Evolutionary conservation across 2,329 filamentous ascomycete genomes (phyloP).

Genomic region (Exophiala oligosperma): DNA sequence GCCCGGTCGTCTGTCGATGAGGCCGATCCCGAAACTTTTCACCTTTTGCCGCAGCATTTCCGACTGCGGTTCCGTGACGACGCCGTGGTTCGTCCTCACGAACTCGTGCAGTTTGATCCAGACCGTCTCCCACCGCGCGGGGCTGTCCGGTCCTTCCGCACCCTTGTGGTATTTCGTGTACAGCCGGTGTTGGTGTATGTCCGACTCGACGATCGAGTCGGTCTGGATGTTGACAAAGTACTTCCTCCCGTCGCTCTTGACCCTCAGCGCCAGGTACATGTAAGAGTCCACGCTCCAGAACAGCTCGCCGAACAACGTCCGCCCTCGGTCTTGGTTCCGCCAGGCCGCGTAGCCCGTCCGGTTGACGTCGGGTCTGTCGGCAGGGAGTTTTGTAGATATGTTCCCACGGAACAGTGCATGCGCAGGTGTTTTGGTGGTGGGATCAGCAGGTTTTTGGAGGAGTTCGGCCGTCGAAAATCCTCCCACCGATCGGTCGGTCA

Average conservation of each 20-base stretch:
- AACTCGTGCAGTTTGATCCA: conserved; percentile 88
- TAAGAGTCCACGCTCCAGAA: conserved; percentile 91
- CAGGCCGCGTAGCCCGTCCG: conserved; percentile 87
- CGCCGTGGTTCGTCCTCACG: conserved; percentile 89
- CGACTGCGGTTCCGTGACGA: conserved; percentile 88
- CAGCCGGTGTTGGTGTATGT: conserved; percentile 90
- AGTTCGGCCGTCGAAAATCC: conserved; percentile 77
- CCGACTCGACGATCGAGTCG: conserved; percentile 89
- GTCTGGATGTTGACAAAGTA: conserved; percentile 97
- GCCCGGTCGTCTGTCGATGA: conserved; percentile 86
- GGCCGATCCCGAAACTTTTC: conserved; percentile 77
- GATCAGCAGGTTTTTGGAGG: conserved; percentile 60
- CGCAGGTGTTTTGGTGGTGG: conserved; percentile 46
- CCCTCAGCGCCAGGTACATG: conserved; percentile 78
- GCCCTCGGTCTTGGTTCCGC: conserved; percentile 73
- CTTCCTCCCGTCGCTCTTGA: conserved; percentile 86
- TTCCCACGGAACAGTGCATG: conserved; percentile 82
- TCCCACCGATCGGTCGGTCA: conserved; percentile 84
- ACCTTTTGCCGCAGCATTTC: conserved; percentile 87
- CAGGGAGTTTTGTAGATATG: conserved; percentile 83
- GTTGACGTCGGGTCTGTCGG: conserved; percentile 70
- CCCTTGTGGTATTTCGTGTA: conserved; percentile 51
- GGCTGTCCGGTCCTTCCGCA: conserved; percentile 42
- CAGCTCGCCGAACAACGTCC: conserved; percentile 81
- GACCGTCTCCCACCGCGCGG: conserved; percentile 94